phyloP scores from a whole-genome alignment of 2,329 filamentous ascomycete genomes.

The Ilyonectria mors-panacis region DNA sequence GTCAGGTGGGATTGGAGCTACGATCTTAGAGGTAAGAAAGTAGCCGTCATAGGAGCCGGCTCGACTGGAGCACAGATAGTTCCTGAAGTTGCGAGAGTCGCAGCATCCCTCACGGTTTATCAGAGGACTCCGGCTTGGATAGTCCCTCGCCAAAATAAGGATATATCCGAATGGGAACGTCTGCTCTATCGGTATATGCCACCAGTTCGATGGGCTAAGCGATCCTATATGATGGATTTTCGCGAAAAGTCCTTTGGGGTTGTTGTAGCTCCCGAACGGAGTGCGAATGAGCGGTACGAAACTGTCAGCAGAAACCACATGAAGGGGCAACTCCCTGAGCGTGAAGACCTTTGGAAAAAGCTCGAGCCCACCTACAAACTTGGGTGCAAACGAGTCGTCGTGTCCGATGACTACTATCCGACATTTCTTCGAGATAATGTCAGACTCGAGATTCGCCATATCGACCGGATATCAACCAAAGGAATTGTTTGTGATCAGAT shows the following conservation, averaged over 20 bases:
- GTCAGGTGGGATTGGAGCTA: constrained; percentile 9
- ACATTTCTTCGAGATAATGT: constrained; percentile 2
- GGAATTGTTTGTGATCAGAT: constrained; percentile 1
- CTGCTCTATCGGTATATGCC: constrained; percentile 4
- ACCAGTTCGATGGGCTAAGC: not conserved
- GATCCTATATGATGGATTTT: not conserved
- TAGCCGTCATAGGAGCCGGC: not conserved
- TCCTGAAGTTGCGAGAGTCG: constrained; percentile 1
- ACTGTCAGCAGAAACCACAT: not conserved
- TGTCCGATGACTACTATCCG: constrained; percentile 13
- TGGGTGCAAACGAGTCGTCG: constrained; percentile 10
- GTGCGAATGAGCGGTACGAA: not conserved
- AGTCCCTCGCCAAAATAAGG: not conserved
- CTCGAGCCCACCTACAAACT: not conserved
- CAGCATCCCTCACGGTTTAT: constrained; percentile 4
- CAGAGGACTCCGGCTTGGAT: constrained; percentile 5
- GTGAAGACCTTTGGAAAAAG: constrained; percentile 1
- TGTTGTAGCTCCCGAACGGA: not conserved
- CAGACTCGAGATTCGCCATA: not conserved
- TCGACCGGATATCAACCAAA: constrained; percentile 5
- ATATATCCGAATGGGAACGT: not conserved
- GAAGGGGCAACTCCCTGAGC: constrained; percentile 4
- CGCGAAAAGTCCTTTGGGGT: not conserved
- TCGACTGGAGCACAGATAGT: not conserved
- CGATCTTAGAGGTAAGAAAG: constrained; percentile 2